Percentiles rank a stretch among this genome's conserved stretches.
Conservation (phyloP, 306 rosid species). For the Erythrophleum fordii region DNA sequence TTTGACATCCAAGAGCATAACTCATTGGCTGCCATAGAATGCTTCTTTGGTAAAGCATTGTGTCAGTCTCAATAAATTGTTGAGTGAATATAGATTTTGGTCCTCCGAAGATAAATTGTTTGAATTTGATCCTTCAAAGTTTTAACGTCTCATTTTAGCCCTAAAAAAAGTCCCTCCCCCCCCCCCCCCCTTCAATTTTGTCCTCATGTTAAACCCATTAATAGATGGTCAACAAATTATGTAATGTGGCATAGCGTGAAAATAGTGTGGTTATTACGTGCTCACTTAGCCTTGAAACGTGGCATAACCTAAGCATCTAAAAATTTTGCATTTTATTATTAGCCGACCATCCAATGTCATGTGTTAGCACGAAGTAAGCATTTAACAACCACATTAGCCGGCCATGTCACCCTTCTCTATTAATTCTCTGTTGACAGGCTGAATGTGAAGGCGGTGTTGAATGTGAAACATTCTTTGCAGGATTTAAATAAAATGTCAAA, state of each 20-base stretch:
- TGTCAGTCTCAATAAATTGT: not conserved
- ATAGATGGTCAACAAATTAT: too few relatives aligned
- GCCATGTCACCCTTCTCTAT: not conserved
- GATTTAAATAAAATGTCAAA: not conserved
- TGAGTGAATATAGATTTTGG: not conserved
- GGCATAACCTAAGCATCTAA: not conserved
- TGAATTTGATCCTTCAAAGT: not conserved
- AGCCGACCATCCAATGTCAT: not conserved
- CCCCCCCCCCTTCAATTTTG: not conserved
- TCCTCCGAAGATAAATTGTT: not conserved
- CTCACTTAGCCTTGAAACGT: not conserved
- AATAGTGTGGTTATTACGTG: not conserved
- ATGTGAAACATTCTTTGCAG: too few relatives aligned
- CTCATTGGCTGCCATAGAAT: not conserved
- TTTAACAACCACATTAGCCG: not conserved
- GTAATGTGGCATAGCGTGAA: too few relatives aligned
- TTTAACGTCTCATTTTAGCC: not conserved
- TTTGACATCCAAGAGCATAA: conserved; percentile 5
- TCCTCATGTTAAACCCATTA: not conserved
- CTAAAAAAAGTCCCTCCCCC: not conserved
- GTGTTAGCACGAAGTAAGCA: not conserved
- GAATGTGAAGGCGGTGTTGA: not conserved
- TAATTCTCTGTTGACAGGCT: not conserved
- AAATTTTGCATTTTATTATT: not conserved
- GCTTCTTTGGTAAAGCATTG: not conserved